These are phyloP conservation scores for Gaeumannomyces sp. DNA, from an alignment of 2,329 filamentous ascomycete species.

Conservation along the genomic window DNA sequence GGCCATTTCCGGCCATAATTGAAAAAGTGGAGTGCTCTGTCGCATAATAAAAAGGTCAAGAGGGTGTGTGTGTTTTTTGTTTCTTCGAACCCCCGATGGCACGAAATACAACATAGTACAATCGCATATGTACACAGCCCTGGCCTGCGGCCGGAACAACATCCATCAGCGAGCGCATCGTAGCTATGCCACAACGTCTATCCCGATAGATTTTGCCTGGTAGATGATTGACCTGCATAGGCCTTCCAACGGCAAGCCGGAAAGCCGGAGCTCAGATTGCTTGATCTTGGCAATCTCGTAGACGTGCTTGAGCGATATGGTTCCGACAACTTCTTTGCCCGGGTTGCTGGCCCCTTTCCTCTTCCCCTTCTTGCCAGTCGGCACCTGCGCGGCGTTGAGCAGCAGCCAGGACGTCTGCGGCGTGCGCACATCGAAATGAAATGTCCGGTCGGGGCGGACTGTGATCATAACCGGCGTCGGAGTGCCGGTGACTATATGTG, in stretches of 20 bases:
- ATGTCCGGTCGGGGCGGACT: constrained; percentile 87
- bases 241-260: constrained; percentile 63
- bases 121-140: not conserved
- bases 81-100: not conserved
- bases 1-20: too few relatives aligned
- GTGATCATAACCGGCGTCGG: constrained; percentile 87
- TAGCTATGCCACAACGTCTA: constrained; percentile 27
- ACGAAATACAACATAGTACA: not conserved
- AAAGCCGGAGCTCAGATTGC: constrained; percentile 67
- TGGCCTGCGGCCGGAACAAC: not conserved
- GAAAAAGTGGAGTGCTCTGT: not conserved
- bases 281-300: constrained; percentile 99
- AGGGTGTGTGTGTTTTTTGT: not conserved
- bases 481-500: constrained; percentile 73
- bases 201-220: constrained; percentile 69
- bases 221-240: constrained; percentile 69
- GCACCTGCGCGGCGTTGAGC: constrained; percentile 73
- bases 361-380: constrained; percentile 66
- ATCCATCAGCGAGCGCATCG: not conserved
- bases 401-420: constrained; percentile 91
- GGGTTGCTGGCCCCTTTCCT: constrained; percentile 72
- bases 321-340: constrained; percentile 72
- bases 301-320: constrained; percentile 86
- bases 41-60: not conserved
- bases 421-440: constrained; percentile 88